Percentiles rank a stretch among this genome's conserved stretches.
Conservation (phyloP, 78 protist genomes). For the Cyanophora paradoxa region DNA sequence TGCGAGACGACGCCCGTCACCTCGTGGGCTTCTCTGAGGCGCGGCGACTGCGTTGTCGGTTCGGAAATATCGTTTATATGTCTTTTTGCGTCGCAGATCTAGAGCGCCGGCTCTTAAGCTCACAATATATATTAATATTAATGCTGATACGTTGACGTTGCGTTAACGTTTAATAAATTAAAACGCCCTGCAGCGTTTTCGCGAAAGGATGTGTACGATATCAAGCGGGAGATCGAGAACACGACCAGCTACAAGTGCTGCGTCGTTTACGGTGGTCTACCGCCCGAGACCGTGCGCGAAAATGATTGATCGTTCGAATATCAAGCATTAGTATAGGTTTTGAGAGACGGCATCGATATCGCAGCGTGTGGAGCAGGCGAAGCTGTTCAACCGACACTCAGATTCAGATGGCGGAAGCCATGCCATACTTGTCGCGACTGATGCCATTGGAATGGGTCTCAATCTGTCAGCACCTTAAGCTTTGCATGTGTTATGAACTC, state of each 20-base stretch:
- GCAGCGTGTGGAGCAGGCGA: not conserved
- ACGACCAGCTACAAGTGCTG: not conserved
- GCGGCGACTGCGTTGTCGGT: too few relatives aligned
- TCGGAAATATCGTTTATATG: too few relatives aligned
- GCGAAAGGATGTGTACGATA: not conserved
- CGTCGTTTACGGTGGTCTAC: conserved; percentile 15
- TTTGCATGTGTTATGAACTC: too few relatives aligned
- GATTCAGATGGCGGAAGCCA: not conserved
- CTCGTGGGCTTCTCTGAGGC: too few relatives aligned
- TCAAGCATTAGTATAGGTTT: too few relatives aligned
- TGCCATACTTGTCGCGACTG: conserved; percentile 62
- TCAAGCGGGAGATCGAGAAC: not conserved
- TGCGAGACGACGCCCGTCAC: too few relatives aligned
- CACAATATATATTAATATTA: too few relatives aligned
- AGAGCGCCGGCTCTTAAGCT: too few relatives aligned
- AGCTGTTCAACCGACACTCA: not conserved
- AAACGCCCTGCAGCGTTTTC: not conserved
- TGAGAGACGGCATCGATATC: not conserved
- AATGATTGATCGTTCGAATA: too few relatives aligned
- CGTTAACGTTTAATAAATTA: too few relatives aligned
- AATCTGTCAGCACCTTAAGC: conserved; percentile 30
- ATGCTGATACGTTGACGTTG: too few relatives aligned
- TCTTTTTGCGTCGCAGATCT: too few relatives aligned
- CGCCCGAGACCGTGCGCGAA: conserved; percentile 20
- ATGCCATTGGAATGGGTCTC: conserved; percentile 83